phyloP scores from a whole-genome alignment of 192 early-diverging fungal species.

The Backusella mclennaniae region DNA sequence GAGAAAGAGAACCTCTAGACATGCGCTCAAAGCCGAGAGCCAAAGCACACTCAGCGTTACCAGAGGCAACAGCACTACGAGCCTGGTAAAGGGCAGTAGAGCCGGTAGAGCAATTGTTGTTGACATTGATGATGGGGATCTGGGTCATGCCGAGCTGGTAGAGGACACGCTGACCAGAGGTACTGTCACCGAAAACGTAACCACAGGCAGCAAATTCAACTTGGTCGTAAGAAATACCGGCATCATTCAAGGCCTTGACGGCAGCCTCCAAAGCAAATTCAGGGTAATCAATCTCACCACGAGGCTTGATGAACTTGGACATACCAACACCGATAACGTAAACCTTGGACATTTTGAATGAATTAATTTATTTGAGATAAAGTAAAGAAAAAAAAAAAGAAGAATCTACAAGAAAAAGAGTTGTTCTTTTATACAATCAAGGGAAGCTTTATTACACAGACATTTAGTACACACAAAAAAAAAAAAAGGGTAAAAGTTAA shows the following conservation, averaged over 20 bases:
- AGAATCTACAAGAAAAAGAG: not conserved
- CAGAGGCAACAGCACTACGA: constrained; percentile 56
- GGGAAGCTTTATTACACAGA: not conserved
- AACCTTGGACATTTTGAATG: not conserved
- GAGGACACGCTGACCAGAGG: constrained; percentile 65
- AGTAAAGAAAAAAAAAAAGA: not conserved
- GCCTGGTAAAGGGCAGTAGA: constrained; percentile 67
- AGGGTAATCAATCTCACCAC: constrained; percentile 49
- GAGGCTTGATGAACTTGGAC: constrained; percentile 60
- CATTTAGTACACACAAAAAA: not conserved
- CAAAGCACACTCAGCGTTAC: constrained; percentile 64
- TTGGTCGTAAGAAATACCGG: constrained; percentile 64
- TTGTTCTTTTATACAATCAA: not conserved
- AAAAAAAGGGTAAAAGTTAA: not conserved
- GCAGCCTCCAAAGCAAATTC: constrained; percentile 61
- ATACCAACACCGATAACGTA: constrained; percentile 58
- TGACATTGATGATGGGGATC: constrained; percentile 66
- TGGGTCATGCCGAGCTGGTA: constrained; percentile 76
- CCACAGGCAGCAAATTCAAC: constrained; percentile 54
- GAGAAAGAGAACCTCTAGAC: constrained; percentile 47
- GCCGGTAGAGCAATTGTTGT: constrained; percentile 79
- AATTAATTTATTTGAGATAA: not conserved
- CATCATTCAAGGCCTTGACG: constrained; percentile 72
- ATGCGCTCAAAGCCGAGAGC: constrained; percentile 79
- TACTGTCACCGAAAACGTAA: constrained; percentile 59